Evolutionary conservation across 441 rosid species (phyloP).

Genomic region (Pelargonium cotyledonis): DNA sequence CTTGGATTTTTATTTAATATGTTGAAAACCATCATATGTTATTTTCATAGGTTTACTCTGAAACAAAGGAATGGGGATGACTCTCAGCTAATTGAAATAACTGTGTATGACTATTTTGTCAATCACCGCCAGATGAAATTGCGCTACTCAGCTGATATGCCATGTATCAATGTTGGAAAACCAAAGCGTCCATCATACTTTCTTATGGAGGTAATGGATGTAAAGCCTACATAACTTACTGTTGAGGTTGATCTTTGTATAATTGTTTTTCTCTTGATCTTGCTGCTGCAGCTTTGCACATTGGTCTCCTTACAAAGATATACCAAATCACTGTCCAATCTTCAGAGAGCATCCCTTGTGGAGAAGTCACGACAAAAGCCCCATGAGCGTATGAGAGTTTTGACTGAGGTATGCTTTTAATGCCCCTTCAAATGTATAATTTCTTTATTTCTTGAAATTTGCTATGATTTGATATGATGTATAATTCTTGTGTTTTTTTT

Average conservation of each 20-base stretch:
- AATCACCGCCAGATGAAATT: conserved; percentile 39
- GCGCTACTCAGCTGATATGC: conserved; percentile 57
- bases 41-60: conserved; percentile 42
- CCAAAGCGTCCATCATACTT: conserved; percentile 70
- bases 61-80: conserved; percentile 36
- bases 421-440: too few relatives aligned
- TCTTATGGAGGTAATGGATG: conserved; percentile 55
- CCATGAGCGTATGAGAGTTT: conserved; percentile 63
- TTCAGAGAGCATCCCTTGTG: conserved; percentile 72
- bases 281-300: conserved; percentile 43
- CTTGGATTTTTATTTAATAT: too few relatives aligned
- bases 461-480: background rate
- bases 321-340: conserved; percentile 52
- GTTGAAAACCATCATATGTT: background rate
- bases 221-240: background rate
- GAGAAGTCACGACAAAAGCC: conserved; percentile 85
- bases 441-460: background rate
- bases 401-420: conserved; percentile 39
- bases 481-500: background rate
- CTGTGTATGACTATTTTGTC: conserved; percentile 64
- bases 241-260: background rate
- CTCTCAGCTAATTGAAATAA: conserved; percentile 34
- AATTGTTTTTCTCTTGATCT: background rate
- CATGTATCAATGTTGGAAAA: conserved; percentile 77
- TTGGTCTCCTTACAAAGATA: conserved; percentile 75